Percentiles rank a stretch among this genome's conserved stretches.
Conservation (phyloP, 352 stramenopile genomes). For the Globisporangium irregulare region DNA sequence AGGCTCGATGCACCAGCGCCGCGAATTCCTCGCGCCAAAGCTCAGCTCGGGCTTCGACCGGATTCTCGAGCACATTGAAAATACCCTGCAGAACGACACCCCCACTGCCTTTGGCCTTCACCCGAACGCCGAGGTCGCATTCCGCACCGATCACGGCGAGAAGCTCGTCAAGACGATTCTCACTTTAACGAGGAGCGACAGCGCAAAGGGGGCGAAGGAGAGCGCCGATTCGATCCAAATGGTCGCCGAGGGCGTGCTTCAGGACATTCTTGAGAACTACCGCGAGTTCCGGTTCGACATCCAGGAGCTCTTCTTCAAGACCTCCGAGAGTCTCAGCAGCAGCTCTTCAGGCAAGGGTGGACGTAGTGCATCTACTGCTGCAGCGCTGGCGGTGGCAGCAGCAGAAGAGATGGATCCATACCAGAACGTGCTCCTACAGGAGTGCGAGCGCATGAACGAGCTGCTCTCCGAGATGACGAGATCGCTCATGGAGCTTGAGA, state of each 20-base stretch:
- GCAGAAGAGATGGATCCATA: conserved; percentile 87
- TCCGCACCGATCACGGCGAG: conserved; percentile 84
- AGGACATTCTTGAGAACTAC: conserved; percentile 91
- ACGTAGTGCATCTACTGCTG: conserved; percentile 33
- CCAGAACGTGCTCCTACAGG: conserved; percentile 89
- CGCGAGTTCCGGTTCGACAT: conserved; percentile 83
- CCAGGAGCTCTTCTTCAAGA: conserved; percentile 74
- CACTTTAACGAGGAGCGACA: conserved; percentile 47
- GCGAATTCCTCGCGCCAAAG: conserved; percentile 74
- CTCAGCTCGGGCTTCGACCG: conserved; percentile 67
- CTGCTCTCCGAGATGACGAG: conserved; percentile 76
- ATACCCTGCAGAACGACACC: conserved; percentile 73
- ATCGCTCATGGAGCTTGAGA: conserved; percentile 79
- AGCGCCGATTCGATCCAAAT: conserved; percentile 67
- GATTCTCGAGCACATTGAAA: conserved; percentile 89
- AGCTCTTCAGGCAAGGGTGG: conserved; percentile 23
- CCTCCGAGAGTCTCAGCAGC: conserved; percentile 23
- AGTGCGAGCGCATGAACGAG: conserved; percentile 88
- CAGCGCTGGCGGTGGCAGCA: conserved; percentile 21
- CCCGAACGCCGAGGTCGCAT: conserved; percentile 92
- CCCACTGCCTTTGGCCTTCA: conserved; percentile 90
- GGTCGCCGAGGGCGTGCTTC: conserved; percentile 79
- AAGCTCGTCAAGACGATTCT: conserved; percentile 76
- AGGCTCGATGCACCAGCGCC: conserved; percentile 26
- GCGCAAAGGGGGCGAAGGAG: conserved; percentile 25